A percentile compares a stretch with the other conserved stretches of the same genome.
Evolutionary conservation across 345 rosid species (phyloP).

Genomic region (Luvunga scandens): DNA sequence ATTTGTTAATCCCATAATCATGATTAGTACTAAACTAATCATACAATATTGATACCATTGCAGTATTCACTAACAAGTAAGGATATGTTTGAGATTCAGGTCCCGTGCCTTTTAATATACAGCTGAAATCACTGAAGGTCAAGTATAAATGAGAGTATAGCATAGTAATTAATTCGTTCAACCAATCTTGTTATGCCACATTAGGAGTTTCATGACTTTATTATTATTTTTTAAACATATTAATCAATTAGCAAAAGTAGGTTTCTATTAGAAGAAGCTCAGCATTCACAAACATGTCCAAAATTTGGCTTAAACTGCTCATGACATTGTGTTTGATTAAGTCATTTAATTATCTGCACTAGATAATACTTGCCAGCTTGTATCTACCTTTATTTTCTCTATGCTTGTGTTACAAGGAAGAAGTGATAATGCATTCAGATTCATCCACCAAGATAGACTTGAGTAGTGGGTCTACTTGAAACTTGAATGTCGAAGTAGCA

Average conservation of each 20-base stretch:
- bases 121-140: too few relatives aligned
- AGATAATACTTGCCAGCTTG: neutral
- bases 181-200: too few relatives aligned
- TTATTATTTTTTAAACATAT: too few relatives aligned
- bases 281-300: neutral
- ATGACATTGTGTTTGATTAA: too few relatives aligned
- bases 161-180: too few relatives aligned
- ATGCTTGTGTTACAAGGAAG: neutral
- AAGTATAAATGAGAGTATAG: too few relatives aligned
- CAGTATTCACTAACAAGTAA: too few relatives aligned
- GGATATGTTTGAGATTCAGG: too few relatives aligned
- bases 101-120: neutral
- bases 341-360: too few relatives aligned
- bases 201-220: too few relatives aligned
- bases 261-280: too few relatives aligned
- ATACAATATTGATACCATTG: neutral
- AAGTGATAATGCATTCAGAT: neutral
- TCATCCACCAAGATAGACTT: neutral
- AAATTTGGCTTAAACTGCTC: neutral
- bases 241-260: too few relatives aligned
- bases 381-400: neutral
- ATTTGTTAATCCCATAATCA: neutral
- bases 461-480: neutral
- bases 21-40: neutral
- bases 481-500: neutral